phyloP scores from a whole-genome alignment of 306 rosid species.

The Citrullus colocynthis region DNA sequence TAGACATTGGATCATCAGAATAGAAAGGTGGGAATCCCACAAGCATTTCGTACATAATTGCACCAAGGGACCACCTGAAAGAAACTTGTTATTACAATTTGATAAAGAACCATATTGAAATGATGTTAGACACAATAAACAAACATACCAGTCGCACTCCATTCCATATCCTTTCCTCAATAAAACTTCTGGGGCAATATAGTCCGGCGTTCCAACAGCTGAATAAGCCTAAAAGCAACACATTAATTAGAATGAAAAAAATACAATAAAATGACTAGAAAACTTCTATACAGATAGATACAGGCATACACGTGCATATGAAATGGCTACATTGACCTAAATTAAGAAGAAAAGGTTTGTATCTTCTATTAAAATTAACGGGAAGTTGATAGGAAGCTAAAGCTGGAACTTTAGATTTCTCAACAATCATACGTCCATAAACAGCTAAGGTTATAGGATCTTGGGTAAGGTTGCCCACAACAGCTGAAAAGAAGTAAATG shows the following conservation, averaged over 20 bases:
- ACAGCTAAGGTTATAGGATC: neutral
- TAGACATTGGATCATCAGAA: conserved; percentile 74
- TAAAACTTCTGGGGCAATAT: conserved; percentile 82
- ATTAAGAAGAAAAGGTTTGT: neutral
- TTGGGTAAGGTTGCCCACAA: neutral
- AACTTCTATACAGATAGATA: neutral
- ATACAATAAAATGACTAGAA: neutral
- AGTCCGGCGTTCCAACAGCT: conserved; percentile 87
- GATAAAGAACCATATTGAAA: neutral
- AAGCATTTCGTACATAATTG: conserved; percentile 92
- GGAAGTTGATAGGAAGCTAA: neutral
- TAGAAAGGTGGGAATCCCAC: conserved; percentile 85
- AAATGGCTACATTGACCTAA: neutral
- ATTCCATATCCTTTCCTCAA: conserved; percentile 77
- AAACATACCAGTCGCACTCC: conserved; percentile 80
- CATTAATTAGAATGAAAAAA: conserved; percentile 7
- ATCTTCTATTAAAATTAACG: neutral
- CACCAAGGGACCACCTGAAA: conserved; percentile 93
- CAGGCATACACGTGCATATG: neutral
- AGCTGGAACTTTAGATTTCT: neutral
- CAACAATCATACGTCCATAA: neutral
- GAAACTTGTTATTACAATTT: neutral
- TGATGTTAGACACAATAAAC: neutral
- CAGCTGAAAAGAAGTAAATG: neutral
- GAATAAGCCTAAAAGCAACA: conserved; percentile 57